Evolutionary conservation across 2,329 filamentous ascomycete species (phyloP).

Genomic region (Colletotrichum cuscutae): DNA sequence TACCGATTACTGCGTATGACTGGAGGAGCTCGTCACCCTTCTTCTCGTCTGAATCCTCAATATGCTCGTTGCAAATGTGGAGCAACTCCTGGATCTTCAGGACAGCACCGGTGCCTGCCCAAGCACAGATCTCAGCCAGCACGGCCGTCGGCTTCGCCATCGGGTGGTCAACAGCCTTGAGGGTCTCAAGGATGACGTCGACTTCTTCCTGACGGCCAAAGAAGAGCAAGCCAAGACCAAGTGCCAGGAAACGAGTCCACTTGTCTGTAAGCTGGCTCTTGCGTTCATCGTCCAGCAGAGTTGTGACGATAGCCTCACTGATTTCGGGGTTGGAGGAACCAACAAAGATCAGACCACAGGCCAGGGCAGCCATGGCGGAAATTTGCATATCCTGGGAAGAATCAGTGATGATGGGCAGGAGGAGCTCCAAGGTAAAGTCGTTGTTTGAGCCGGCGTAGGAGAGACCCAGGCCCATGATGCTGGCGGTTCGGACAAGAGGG

Average conservation of each 20-base stretch:
- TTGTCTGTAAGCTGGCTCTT: conserved; percentile 94
- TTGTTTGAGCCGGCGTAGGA: conserved; percentile 96
- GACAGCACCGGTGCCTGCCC: conserved; percentile 96
- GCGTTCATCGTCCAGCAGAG: conserved; percentile 92
- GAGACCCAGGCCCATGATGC: conserved; percentile 95
- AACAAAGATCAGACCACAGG: conserved; percentile 90
- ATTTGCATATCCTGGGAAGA: conserved; percentile 91
- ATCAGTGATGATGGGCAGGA: conserved; percentile 89
- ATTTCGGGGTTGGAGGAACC: conserved; percentile 92
- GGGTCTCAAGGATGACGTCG: conserved; percentile 95
- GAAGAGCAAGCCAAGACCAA: conserved; percentile 92
- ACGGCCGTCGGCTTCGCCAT: conserved; percentile 97
- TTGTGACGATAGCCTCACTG: conserved; percentile 90
- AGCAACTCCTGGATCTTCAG: conserved; percentile 97
- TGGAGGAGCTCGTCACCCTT: conserved; percentile 96
- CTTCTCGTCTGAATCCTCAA: conserved; percentile 94
- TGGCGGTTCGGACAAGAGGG: conserved; percentile 80
- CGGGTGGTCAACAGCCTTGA: conserved; percentile 96
- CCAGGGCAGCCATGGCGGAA: conserved; percentile 93
- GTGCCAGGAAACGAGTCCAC: conserved; percentile 96
- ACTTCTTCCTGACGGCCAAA: conserved; percentile 98
- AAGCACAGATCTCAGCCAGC: conserved; percentile 95
- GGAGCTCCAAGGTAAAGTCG: conserved; percentile 83
- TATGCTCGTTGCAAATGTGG: conserved; percentile 97
- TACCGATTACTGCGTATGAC: conserved; percentile 93